These are phyloP conservation scores for Suhomyces tanzawaensis DNA, from an alignment of 805 yeast genomes.

Conservation along the genomic window DNA sequence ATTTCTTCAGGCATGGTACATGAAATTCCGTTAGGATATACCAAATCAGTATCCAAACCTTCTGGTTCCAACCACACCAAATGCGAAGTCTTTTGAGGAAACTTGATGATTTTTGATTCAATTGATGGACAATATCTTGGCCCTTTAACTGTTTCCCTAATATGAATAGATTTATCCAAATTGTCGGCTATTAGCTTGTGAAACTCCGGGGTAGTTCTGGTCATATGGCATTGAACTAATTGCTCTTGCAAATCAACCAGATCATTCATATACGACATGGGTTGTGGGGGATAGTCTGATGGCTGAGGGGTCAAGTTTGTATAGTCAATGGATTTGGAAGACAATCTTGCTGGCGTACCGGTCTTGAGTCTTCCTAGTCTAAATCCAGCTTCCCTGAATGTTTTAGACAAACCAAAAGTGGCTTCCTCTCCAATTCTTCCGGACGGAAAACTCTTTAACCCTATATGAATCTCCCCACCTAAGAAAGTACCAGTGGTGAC, in stretches of 20 bases:
- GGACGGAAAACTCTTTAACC: constrained; percentile 74
- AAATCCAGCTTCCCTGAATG: constrained; percentile 76
- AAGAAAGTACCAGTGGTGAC: constrained; percentile 95
- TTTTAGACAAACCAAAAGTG: constrained; percentile 81
- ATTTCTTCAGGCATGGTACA: constrained; percentile 95
- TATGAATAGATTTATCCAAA: constrained; percentile 82
- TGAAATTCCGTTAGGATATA: constrained; percentile 95
- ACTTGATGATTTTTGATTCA: constrained; percentile 82
- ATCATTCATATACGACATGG: constrained; percentile 85
- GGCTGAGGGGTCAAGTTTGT: constrained; percentile 59
- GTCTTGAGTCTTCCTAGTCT: constrained; percentile 87
- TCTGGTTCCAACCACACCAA: constrained; percentile 96
- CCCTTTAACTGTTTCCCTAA: constrained; percentile 89
- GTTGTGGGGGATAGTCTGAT: constrained; percentile 82
- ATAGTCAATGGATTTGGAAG: constrained; percentile 69
- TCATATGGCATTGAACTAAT: constrained; percentile 71
- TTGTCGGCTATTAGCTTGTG: constrained; percentile 70
- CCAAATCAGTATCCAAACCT: constrained; percentile 80
- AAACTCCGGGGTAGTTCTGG: constrained; percentile 71
- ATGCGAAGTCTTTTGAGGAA: constrained; percentile 73
- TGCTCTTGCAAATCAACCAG: constrained; percentile 53
- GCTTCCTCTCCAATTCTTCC: constrained; percentile 94
- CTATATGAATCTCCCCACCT: constrained; percentile 93
- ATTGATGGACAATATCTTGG: constrained; percentile 98
- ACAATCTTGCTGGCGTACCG: constrained; percentile 94